These are phyloP conservation scores for Apiospora malaysiana DNA, from an alignment of 2,329 filamentous ascomycete species.

Conservation along the genomic window DNA sequence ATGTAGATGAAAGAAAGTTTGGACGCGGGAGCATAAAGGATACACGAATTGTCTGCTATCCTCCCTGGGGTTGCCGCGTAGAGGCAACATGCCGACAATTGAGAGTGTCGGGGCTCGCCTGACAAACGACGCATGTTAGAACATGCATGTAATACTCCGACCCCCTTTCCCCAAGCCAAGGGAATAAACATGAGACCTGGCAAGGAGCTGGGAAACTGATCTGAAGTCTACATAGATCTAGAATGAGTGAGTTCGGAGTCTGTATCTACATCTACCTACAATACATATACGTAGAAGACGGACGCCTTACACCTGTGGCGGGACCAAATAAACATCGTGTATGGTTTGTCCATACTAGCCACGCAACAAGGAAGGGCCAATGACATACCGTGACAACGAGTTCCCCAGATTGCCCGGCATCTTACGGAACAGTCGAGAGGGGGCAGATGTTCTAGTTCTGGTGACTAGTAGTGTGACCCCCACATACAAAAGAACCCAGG, in stretches of 20 bases:
- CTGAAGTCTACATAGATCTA: background rate
- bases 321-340: too few relatives aligned
- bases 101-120: background rate
- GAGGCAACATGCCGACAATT: background rate
- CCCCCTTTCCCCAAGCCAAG: background rate
- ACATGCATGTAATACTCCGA: background rate
- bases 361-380: background rate
- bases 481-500: background rate
- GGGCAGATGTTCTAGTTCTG: background rate
- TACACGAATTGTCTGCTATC: background rate
- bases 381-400: conserved; percentile 1
- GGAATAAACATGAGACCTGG: background rate
- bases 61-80: background rate
- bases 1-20: background rate
- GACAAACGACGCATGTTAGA: background rate
- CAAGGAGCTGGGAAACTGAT: background rate
- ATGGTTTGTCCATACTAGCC: background rate
- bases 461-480: conserved; percentile 6
- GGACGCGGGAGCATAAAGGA: background rate
- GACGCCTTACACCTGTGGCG: background rate
- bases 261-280: background rate
- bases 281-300: background rate
- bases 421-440: conserved; percentile 1
- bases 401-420: conserved; percentile 8
- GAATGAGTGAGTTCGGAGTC: background rate